These are phyloP conservation scores for Colletotrichum shisoi DNA, from an alignment of 2,329 filamentous ascomycete species.

Conservation along the genomic window DNA sequence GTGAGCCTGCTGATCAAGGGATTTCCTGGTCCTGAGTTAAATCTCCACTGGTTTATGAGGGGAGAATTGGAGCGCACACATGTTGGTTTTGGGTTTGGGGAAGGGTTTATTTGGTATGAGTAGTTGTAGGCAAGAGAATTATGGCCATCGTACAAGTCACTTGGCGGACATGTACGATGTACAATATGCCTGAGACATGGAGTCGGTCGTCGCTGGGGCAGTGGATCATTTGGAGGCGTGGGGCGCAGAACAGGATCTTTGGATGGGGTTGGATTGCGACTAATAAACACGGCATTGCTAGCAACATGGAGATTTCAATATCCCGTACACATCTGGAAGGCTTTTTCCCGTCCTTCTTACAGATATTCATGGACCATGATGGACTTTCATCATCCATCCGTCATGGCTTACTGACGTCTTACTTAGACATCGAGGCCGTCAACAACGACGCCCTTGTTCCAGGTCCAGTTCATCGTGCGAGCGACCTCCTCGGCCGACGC, in stretches of 20 bases:
- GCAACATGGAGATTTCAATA: slow-evolving; percentile 18
- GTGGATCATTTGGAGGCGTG: background rate
- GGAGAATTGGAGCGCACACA: background rate
- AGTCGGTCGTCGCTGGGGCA: too few species aligned
- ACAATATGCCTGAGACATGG: background rate
- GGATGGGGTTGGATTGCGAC: slow-evolving; percentile 23
- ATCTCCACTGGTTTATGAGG: slow-evolving; percentile 34
- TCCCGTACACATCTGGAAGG: slow-evolving; percentile 38
- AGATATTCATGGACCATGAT: slow-evolving; percentile 37
- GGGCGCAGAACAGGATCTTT: slow-evolving; percentile 1
- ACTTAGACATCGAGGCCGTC: slow-evolving; percentile 82
- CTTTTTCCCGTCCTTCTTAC: slow-evolving; percentile 39
- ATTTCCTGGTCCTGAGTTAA: slow-evolving; percentile 26
- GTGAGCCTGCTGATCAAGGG: slow-evolving; percentile 16
- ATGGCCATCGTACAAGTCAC: background rate
- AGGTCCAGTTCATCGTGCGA: slow-evolving; percentile 79
- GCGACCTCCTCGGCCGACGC: slow-evolving; percentile 79
- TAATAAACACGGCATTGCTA: slow-evolving; percentile 36
- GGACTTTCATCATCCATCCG: slow-evolving; percentile 37
- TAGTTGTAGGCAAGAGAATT: background rate
- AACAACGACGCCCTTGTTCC: slow-evolving; percentile 85
- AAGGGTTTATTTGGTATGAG: background rate
- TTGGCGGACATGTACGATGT: background rate
- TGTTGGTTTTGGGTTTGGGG: background rate
- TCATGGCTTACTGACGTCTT: slow-evolving; percentile 37